Percentiles rank a stretch among this genome's conserved stretches.
These are phyloP conservation scores for Furcasterigmium furcatum DNA, from an alignment of 2,329 filamentous ascomycete species.

Conservation along the genomic window DNA sequence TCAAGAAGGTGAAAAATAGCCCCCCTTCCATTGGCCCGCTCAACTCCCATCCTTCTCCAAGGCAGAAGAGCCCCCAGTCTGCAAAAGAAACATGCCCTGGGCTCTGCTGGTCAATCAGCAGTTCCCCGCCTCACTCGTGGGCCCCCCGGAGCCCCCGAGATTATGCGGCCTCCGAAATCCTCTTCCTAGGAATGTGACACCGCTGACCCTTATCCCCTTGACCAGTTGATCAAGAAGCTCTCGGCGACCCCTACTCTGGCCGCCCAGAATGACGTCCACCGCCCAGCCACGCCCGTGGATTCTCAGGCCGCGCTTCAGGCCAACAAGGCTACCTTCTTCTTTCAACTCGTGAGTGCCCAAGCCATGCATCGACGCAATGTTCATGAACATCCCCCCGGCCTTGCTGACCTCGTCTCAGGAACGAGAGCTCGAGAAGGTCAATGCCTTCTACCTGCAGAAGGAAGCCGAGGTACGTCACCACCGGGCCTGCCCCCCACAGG, in stretches of 20 bases:
- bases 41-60: neutral
- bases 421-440: conserved; percentile 97
- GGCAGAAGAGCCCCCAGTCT: neutral
- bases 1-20: conserved; percentile 85
- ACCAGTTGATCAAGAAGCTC: conserved; percentile 96
- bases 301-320: conserved; percentile 89
- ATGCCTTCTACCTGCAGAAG: conserved; percentile 95
- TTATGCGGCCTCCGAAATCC: neutral
- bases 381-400: conserved; percentile 13
- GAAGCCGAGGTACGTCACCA: conserved; percentile 77
- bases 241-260: conserved; percentile 84
- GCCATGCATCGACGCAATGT: conserved; percentile 8
- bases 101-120: neutral
- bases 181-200: conserved; percentile 6
- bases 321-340: conserved; percentile 98
- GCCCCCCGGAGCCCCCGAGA: conserved; percentile 1
- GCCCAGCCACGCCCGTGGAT: conserved; percentile 52
- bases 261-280: conserved; percentile 65
- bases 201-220: conserved; percentile 24
- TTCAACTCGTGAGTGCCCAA: conserved; percentile 72
- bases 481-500: neutral
- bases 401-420: conserved; percentile 62
- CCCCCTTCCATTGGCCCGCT: conserved; percentile 6
- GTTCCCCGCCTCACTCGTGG: neutral
- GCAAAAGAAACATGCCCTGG: conserved; percentile 1